phyloP scores from a whole-genome alignment of 176 grass and related monocot genomes.

The Paspalum notatum region DNA sequence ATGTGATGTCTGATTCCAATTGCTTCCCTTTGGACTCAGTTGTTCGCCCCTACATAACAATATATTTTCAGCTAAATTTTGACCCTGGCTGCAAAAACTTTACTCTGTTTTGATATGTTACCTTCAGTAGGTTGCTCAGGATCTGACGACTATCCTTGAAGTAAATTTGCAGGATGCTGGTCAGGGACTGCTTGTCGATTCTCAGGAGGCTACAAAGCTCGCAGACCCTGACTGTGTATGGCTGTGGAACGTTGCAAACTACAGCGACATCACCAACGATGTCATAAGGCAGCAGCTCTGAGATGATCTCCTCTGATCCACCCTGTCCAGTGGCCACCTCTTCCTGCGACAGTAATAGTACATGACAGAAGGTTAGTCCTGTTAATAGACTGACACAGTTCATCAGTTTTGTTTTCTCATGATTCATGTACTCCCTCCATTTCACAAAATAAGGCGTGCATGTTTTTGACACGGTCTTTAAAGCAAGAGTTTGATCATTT shows the following conservation, averaged over 20 bases:
- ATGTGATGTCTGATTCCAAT: slow-evolving; percentile 65
- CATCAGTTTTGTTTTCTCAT: background rate
- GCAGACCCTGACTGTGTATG: slow-evolving; percentile 60
- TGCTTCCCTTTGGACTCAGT: slow-evolving; percentile 63
- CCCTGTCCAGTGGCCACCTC: slow-evolving; percentile 50
- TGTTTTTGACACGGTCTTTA: no score
- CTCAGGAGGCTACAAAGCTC: slow-evolving; percentile 80
- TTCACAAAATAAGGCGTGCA: no score
- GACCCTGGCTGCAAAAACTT: background rate
- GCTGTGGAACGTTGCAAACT: slow-evolving; percentile 76
- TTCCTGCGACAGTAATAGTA: slow-evolving; percentile 43
- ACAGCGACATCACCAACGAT: slow-evolving; percentile 70
- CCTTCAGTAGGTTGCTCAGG: slow-evolving; percentile 83
- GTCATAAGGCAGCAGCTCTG: slow-evolving; percentile 65
- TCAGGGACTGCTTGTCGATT: slow-evolving; percentile 86
- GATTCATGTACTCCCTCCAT: no score
- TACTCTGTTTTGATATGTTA: slow-evolving; percentile 5
- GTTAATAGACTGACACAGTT: background rate
- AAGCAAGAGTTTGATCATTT: no score
- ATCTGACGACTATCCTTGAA: slow-evolving; percentile 77
- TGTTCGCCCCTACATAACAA: slow-evolving; percentile 47
- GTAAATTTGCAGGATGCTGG: slow-evolving; percentile 72
- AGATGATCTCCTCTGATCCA: slow-evolving; percentile 59
- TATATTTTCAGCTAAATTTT: background rate
- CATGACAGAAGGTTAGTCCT: background rate